Evolutionary conservation across 371 early-diverging fungal species (phyloP), one percentile per base, ranked within the genome.

Genomic region (Conidiobolus incongruus): DNA sequence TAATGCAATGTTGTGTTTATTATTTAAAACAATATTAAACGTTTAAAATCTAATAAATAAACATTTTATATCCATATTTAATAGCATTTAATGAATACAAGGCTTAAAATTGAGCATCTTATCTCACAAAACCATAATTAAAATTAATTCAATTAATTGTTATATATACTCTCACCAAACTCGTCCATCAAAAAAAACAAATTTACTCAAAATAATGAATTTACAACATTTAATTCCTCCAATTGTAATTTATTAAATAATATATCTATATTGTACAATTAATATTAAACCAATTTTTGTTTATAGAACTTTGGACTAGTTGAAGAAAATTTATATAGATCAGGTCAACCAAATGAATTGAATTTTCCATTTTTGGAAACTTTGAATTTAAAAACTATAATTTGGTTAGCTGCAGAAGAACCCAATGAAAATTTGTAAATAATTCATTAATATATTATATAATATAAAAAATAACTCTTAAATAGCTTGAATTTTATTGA

Each of bases 291-390:
- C 1, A 15, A 16, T 13, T 23, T 37, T 22, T 16, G 7, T 8
- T 15, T 16, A 21, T 59, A 86, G 85, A 92, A 94, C 60, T 92
- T 82, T 65, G 93, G 93, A 17, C 77, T 90, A 71, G 81, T 90
- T 35, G 94, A 95, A 58, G 91, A 91, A 54, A 81, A 89, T 53
- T 68, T 93, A 7, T 95, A 90, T 60, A 74, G 94, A 38, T 90
- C 88, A 17, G 96, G 94, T n/a, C 91, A 91, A 56, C 94, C 96
- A 4, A 92, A 91, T 53, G 94, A 95, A 58, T 71, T 93, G 44
- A 95, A 91, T 63, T 93, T 92, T 56, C 96, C 94, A 0, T 91
- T 92, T 48, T 65, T 93, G 44, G 94, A 92, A 49, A 86, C 81
- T 52, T 76, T 95, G 1, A 89, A 84, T 0, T 65, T 95, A 40